A percentile compares a stretch with the other conserved stretches of the same genome.
These are phyloP conservation scores for Jaminaea rosea DNA, from an alignment of 1,284 basidiomycete species.

Conservation along the genomic window DNA sequence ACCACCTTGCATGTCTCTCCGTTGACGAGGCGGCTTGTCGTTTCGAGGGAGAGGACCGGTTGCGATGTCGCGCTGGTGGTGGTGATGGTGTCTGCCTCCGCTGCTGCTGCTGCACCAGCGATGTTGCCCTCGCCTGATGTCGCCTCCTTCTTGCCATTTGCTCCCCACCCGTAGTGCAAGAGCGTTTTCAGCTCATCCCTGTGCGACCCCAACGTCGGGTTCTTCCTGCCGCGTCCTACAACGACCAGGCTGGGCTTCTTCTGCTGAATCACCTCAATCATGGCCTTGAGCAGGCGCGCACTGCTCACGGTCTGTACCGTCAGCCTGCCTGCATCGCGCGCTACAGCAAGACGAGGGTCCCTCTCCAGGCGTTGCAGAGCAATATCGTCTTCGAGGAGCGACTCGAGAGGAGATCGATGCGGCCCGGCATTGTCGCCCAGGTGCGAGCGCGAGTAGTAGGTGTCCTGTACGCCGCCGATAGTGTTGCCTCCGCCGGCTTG, in stretches of 20 bases:
- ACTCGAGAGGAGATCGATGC: constrained; percentile 25
- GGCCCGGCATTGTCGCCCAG: constrained; percentile 5
- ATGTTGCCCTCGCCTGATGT: background rate
- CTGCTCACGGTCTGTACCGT: background rate
- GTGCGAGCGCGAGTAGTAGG: constrained; percentile 21
- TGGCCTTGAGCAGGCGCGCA: constrained; percentile 8
- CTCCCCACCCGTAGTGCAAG: background rate
- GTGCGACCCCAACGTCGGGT: constrained; percentile 32
- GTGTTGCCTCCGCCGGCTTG: constrained; percentile 11
- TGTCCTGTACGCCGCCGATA: constrained; percentile 14
- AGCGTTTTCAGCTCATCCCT: constrained; percentile 28
- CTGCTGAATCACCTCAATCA: constrained; percentile 12
- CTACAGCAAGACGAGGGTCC: constrained; percentile 15
- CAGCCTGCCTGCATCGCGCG: constrained; percentile 5
- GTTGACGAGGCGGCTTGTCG: constrained; percentile 13
- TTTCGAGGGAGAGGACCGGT: constrained; percentile 9
- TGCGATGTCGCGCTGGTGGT: background rate
- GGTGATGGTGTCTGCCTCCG: background rate
- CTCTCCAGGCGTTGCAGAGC: constrained; percentile 21
- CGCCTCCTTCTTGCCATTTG: background rate
- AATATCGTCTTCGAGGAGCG: constrained; percentile 31
- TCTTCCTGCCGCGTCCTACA: constrained; percentile 26
- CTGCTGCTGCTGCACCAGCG: background rate
- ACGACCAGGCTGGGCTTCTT: constrained; percentile 24
- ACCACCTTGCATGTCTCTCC: constrained; percentile 37